Percentiles rank a stretch among this genome's conserved stretches.
phyloP scores from a whole-genome alignment of 306 rosid species.

The Prunus campanulata region DNA sequence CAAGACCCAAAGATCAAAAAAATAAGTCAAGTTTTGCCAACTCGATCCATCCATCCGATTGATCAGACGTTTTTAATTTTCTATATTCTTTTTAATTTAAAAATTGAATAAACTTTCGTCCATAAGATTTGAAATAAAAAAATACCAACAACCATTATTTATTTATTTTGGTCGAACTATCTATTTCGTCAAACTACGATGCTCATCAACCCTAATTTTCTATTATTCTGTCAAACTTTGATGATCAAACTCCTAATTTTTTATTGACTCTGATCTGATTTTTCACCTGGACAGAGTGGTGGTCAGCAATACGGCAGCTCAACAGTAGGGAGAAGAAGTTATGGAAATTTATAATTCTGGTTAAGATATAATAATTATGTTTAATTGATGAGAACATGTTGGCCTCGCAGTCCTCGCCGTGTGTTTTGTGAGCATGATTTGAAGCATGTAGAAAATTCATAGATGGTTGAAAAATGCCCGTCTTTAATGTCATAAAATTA shows the following conservation, averaged over 20 bases:
- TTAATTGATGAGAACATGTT: constrained; percentile 19
- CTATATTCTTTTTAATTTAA: too few relatives aligned
- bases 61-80: too few relatives aligned
- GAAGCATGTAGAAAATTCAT: not conserved
- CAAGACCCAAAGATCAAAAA: too few relatives aligned
- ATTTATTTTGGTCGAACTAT: not conserved
- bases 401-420: constrained; percentile 24
- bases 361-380: not conserved
- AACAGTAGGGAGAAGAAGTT: not conserved
- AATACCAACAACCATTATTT: not conserved
- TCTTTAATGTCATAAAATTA: not conserved
- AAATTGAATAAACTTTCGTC: too few relatives aligned
- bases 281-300: constrained; percentile 13
- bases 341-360: not conserved
- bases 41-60: too few relatives aligned
- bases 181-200: not conserved
- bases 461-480: not conserved
- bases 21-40: too few relatives aligned
- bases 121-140: too few relatives aligned
- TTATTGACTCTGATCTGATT: not conserved
- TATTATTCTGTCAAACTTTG: constrained; percentile 3
- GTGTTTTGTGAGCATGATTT: constrained; percentile 8
- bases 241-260: not conserved
- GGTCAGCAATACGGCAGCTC: constrained; percentile 12
- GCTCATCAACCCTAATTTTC: not conserved